Percentiles rank a stretch among this genome's conserved stretches.
Evolutionary conservation across 345 rosid genomes (phyloP).

Genomic region (Eucalyptus urophylla): DNA sequence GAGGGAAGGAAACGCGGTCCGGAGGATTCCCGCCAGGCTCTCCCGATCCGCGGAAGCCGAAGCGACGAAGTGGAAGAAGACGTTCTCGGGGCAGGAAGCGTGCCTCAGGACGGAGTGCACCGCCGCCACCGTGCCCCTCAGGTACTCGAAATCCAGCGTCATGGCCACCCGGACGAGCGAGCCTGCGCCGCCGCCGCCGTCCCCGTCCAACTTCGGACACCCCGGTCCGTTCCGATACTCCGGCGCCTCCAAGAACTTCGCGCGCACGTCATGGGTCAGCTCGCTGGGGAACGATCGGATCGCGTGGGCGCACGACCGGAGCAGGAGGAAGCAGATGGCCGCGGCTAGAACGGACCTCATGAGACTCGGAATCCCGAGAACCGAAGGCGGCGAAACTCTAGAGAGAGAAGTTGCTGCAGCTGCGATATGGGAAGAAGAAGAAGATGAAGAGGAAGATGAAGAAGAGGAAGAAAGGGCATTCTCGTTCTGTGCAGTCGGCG

Average conservation of each 20-base stretch:
- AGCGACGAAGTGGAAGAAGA: constrained; percentile 65
- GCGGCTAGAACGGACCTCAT: neutral
- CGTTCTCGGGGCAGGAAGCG: constrained; percentile 61
- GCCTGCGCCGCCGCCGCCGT: constrained; percentile 34
- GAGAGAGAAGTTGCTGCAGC: neutral
- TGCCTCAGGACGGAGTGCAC: constrained; percentile 66
- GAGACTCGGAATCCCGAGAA: neutral
- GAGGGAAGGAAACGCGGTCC: constrained; percentile 49
- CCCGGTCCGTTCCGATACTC: constrained; percentile 32
- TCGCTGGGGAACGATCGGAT: neutral
- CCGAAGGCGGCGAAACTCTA: neutral
- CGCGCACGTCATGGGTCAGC: neutral
- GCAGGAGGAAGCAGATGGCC: neutral
- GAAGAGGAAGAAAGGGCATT: neutral
- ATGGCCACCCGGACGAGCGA: constrained; percentile 52
- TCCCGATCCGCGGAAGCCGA: constrained; percentile 6
- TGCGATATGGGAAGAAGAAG: neutral
- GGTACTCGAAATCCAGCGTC: constrained; percentile 65
- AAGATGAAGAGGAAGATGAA: neutral
- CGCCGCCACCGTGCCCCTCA: constrained; percentile 70
- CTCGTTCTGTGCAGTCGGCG: neutral
- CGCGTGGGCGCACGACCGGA: neutral
- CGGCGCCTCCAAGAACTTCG: constrained; percentile 47
- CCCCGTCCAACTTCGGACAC: constrained; percentile 6
- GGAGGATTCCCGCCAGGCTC: constrained; percentile 1